Evolutionary conservation across 179 eudicot genomes (phyloP).

Genomic region (Heliamphora pulchella): DNA sequence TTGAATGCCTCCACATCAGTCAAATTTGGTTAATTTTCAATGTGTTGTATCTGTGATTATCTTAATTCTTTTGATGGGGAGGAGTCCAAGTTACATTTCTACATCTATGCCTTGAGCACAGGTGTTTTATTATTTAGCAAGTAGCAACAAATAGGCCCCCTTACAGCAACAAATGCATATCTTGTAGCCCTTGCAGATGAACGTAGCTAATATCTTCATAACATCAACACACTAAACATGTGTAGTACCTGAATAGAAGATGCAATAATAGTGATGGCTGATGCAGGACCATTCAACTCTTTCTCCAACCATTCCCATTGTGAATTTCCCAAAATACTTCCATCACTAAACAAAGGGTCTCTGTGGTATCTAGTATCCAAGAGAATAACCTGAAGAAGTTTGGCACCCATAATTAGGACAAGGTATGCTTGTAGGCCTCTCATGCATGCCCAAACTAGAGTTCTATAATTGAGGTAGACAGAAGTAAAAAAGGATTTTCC

Average conservation of each 20-base stretch:
- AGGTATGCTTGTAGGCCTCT: conserved; percentile 14
- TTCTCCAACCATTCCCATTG: conserved; percentile 73
- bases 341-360: conserved; percentile 62
- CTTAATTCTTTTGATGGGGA: no score
- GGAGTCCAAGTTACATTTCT: no score
- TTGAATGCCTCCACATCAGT: no score
- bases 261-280: conserved; percentile 56
- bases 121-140: no score
- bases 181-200: not conserved
- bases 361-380: conserved; percentile 71
- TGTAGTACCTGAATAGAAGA: conserved; percentile 63
- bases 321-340: conserved; percentile 51
- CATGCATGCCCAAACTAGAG: not conserved
- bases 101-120: no score
- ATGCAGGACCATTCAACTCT: conserved; percentile 45
- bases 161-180: not conserved
- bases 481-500: not conserved
- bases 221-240: not conserved
- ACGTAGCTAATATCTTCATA: not conserved
- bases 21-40: no score
- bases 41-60: no score
- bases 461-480: not conserved
- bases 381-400: conserved; percentile 51
- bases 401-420: conserved; percentile 14
- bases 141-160: no score